phyloP scores from a whole-genome alignment of 2,329 filamentous ascomycete species.

The Rhinocladiella mackenziei region DNA sequence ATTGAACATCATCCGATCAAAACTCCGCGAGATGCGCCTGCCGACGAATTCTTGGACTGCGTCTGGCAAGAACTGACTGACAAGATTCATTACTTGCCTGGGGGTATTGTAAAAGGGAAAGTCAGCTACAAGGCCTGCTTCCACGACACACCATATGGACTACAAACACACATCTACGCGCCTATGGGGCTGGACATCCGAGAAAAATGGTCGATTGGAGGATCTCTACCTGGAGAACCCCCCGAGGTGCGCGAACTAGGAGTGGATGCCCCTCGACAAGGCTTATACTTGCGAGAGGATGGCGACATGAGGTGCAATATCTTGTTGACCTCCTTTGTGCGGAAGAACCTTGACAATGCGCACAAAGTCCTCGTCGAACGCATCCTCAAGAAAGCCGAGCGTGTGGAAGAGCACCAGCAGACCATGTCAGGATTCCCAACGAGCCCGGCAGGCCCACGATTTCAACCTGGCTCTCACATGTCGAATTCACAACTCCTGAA shows the following conservation, averaged over 20 bases:
- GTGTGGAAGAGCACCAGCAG: slow-evolving; percentile 34
- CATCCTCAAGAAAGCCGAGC: slow-evolving; percentile 52
- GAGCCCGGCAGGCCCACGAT: slow-evolving; percentile 13
- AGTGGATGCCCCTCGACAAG: slow-evolving; percentile 60
- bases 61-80: slow-evolving; percentile 78
- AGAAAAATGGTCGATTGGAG: slow-evolving; percentile 72
- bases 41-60: slow-evolving; percentile 64
- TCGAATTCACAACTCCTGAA: slow-evolving; percentile 21
- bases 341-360: slow-evolving; percentile 73
- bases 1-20: slow-evolving; percentile 65
- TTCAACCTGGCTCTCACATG: slow-evolving; percentile 28
- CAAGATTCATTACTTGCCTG: slow-evolving; percentile 69
- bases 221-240: slow-evolving; percentile 67
- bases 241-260: slow-evolving; percentile 63
- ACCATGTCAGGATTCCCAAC: slow-evolving; percentile 16
- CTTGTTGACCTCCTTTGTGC: slow-evolving; percentile 71
- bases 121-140: slow-evolving; percentile 78
- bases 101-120: slow-evolving; percentile 59
- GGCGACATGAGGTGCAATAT: slow-evolving; percentile 78
- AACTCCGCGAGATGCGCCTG: slow-evolving; percentile 60
- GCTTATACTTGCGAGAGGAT: slow-evolving; percentile 80
- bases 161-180: slow-evolving; percentile 80
- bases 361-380: slow-evolving; percentile 66
- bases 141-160: slow-evolving; percentile 65
- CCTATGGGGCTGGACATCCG: slow-evolving; percentile 76